phyloP scores from a whole-genome alignment of 495 filamentous ascomycete genomes.

The Aspergillus wentii region DNA sequence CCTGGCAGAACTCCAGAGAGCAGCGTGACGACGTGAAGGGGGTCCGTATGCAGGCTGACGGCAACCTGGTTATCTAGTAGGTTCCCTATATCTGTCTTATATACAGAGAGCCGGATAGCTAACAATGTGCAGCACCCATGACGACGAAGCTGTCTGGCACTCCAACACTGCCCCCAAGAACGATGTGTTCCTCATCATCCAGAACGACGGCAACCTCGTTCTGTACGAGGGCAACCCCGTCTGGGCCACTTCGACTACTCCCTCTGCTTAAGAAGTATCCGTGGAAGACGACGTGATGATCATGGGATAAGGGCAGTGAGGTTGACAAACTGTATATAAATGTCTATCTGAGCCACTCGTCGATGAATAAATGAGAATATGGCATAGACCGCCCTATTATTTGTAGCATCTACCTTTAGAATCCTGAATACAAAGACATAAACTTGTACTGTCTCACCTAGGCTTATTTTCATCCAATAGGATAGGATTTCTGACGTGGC shows the following conservation, averaged over 20 bases:
- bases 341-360: not conserved
- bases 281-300: not conserved
- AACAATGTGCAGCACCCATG: constrained; percentile 12
- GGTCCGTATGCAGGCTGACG: constrained; percentile 18
- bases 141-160: constrained; percentile 13
- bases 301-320: not conserved
- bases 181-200: constrained; percentile 15
- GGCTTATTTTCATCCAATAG: too few relatives aligned
- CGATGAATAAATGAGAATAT: not conserved
- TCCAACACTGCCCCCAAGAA: constrained; percentile 10
- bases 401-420: not conserved
- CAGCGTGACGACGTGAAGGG: constrained; percentile 17
- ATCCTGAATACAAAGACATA: not conserved
- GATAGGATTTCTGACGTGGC: too few relatives aligned
- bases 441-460: not conserved
- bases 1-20: constrained; percentile 19
- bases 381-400: not conserved
- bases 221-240: constrained; percentile 20
- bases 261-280: not conserved
- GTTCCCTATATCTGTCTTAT: constrained; percentile 3
- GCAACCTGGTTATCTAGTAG: constrained; percentile 24
- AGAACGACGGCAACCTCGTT: constrained; percentile 20
- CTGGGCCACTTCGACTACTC: constrained; percentile 7
- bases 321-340: not conserved
- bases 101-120: constrained; percentile 3